A percentile compares a stretch with the other conserved stretches of the same genome.
These are phyloP conservation scores for Pseudocohnilembus persalinus DNA, from an alignment of 169 alveolate species.

Conservation along the genomic window DNA sequence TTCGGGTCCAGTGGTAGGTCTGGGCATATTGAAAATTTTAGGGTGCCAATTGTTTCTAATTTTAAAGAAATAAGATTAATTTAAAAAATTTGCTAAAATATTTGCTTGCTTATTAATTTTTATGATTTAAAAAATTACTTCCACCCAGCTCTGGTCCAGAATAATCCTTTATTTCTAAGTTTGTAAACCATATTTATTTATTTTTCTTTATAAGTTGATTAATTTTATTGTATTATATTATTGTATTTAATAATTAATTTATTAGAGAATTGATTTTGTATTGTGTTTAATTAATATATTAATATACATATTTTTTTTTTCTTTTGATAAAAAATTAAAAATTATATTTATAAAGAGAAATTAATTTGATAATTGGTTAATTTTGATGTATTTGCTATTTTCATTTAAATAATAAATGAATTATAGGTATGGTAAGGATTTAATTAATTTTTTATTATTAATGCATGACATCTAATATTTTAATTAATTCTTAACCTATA, in stretches of 20 bases:
- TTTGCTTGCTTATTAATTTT: neutral
- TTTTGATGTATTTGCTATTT: no score
- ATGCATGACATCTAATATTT: no score
- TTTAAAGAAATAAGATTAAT: neutral
- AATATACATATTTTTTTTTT: neutral
- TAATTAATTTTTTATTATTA: no score
- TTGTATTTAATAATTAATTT: no score
- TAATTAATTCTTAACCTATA: no score
- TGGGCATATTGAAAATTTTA: conserved; percentile 48
- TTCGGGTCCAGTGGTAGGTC: conserved; percentile 40
- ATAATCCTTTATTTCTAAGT: conserved; percentile 45
- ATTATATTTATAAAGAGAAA: no score
- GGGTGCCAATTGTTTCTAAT: conserved; percentile 50
- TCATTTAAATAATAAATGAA: no score
- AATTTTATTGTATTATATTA: no score
- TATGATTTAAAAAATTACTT: conserved; percentile 7
- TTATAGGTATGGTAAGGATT: no score
- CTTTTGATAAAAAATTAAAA: neutral
- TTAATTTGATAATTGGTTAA: no score
- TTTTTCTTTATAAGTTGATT: neutral
- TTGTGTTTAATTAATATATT: no score
- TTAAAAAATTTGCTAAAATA: neutral
- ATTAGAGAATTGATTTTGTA: neutral
- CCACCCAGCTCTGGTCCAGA: conserved; percentile 60
- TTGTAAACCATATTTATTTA: conserved; percentile 41